phyloP scores from a whole-genome alignment of 306 rosid species.

The Psophocarpus tetragonolobus region DNA sequence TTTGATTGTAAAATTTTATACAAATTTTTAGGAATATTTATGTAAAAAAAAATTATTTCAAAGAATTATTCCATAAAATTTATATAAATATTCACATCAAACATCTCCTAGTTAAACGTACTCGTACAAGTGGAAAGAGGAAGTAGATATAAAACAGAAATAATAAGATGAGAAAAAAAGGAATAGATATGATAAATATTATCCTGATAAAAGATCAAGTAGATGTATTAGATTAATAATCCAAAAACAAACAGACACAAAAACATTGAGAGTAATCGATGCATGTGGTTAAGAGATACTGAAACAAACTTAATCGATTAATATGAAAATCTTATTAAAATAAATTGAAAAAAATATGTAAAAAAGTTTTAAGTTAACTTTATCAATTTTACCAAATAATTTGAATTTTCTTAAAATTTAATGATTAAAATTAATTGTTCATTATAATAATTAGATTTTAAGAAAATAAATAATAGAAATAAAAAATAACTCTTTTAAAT shows the following conservation, averaged over 20 bases:
- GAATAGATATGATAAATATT: background rate
- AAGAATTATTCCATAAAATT: too few species aligned
- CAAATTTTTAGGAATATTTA: too few species aligned
- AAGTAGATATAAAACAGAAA: too few species aligned
- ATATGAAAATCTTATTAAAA: background rate
- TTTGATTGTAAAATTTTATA: too few species aligned
- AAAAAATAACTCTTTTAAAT: too few species aligned
- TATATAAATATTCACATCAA: too few species aligned
- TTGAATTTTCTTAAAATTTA: background rate
- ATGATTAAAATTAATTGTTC: too few species aligned
- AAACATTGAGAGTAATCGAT: background rate
- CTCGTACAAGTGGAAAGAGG: background rate
- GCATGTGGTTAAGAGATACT: background rate
- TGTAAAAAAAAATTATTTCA: too few species aligned
- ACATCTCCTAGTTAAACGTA: too few species aligned
- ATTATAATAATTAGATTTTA: too few species aligned
- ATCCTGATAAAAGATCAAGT: background rate
- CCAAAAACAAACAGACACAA: background rate
- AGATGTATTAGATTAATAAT: background rate
- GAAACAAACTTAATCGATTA: background rate
- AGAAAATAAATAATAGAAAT: too few species aligned
- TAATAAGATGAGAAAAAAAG: background rate
- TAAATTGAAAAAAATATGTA: background rate
- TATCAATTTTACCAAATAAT: background rate
- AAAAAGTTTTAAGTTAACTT: background rate